These are phyloP conservation scores for Zelonia costaricensis DNA, from an alignment of 208 protist genomes.

Conservation along the genomic window DNA sequence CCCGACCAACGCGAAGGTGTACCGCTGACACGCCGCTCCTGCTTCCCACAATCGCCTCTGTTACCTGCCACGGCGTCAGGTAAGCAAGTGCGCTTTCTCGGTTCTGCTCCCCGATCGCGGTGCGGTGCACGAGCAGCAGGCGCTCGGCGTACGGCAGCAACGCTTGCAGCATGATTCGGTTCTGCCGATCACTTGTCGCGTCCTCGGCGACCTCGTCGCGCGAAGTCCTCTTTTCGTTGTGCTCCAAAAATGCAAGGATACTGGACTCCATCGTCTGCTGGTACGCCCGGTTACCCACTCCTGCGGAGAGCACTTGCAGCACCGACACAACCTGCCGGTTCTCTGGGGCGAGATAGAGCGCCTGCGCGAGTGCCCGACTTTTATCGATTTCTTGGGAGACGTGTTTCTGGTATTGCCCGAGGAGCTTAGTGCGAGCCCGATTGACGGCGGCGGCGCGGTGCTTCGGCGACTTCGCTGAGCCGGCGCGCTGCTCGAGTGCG, in stretches of 20 bases:
- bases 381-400: conserved; percentile 60
- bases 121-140: conserved; percentile 69
- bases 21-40: conserved; percentile 74
- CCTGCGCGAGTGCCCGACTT: conserved; percentile 30
- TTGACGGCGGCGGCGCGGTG: background rate
- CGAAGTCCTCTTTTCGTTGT: conserved; percentile 37
- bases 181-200: conserved; percentile 78
- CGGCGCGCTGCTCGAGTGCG: conserved; percentile 11
- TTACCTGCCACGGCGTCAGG: conserved; percentile 69
- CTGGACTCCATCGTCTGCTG: conserved; percentile 58
- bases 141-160: conserved; percentile 72
- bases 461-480: conserved; percentile 3
- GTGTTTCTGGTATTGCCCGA: conserved; percentile 51
- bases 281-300: conserved; percentile 66
- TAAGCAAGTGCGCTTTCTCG: conserved; percentile 23
- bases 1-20: conserved; percentile 59
- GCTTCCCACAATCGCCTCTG: conserved; percentile 68
- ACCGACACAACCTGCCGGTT: conserved; percentile 66
- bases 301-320: conserved; percentile 69
- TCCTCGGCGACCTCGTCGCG: conserved; percentile 71
- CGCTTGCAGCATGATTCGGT: conserved; percentile 85
- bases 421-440: conserved; percentile 21
- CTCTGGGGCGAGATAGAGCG: conserved; percentile 40
- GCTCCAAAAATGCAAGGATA: conserved; percentile 56
- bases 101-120: conserved; percentile 44